phyloP scores from a whole-genome alignment of 2,329 filamentous ascomycete species.

The Coniochaeta ligniaria region DNA sequence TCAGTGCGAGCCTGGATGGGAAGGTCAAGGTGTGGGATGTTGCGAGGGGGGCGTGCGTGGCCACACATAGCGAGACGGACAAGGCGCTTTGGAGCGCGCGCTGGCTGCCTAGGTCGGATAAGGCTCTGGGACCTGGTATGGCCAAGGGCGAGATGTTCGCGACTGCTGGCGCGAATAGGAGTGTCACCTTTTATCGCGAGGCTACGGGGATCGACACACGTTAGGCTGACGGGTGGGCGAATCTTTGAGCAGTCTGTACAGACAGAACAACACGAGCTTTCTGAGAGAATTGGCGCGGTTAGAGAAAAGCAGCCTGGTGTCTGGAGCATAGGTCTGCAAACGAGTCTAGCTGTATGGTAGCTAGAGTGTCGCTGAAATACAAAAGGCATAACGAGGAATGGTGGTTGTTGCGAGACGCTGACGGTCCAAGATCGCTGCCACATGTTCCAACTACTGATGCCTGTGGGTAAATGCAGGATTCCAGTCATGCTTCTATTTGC shows the following conservation, averaged over 20 bases:
- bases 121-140: constrained; percentile 25
- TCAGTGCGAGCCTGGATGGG: constrained; percentile 84
- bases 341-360: not conserved
- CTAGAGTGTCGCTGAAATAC: not conserved
- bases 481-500: too few relatives aligned
- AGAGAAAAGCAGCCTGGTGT: not conserved
- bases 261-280: not conserved
- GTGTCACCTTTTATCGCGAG: constrained; percentile 77
- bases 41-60: constrained; percentile 75
- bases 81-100: constrained; percentile 76
- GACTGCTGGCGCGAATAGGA: constrained; percentile 68
- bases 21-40: constrained; percentile 96
- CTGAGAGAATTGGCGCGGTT: not conserved
- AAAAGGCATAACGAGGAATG: not conserved
- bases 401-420: too few relatives aligned
- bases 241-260: constrained; percentile 19
- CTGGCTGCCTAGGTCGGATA: constrained; percentile 68
- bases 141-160: constrained; percentile 64
- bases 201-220: constrained; percentile 52
- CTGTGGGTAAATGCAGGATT: not conserved
- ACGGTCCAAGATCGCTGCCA: not conserved
- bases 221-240: not conserved
- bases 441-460: not conserved
- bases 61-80: constrained; percentile 87
- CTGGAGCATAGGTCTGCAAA: not conserved